Conservation (phyloP, 2,329 filamentous ascomycete genomes). For the Penicillium sp. region DNA sequence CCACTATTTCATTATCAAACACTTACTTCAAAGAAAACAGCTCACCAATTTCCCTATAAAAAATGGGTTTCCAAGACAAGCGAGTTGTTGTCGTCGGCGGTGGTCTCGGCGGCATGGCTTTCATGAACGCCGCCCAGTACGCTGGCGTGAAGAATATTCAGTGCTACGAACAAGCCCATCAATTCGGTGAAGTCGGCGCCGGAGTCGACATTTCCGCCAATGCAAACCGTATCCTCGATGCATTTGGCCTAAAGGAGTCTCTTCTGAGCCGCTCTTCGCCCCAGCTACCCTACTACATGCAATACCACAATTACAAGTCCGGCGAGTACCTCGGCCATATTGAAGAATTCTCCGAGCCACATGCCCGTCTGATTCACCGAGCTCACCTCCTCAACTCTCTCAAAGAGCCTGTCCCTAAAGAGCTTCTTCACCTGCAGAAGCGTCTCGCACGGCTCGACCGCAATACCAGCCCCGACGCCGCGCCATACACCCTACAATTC, state of each 20-base stretch:
- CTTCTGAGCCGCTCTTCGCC: conserved; percentile 36
- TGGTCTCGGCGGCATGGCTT: conserved; percentile 38
- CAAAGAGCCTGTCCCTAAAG: conserved; percentile 30
- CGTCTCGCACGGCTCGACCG: conserved; percentile 23
- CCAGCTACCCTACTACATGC: conserved; percentile 32
- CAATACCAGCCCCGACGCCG: conserved; percentile 14
- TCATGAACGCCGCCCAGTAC: conserved; percentile 38
- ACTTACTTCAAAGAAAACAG: neutral
- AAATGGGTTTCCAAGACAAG: conserved; percentile 30
- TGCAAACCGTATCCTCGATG: conserved; percentile 33
- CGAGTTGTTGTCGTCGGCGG: conserved; percentile 37
- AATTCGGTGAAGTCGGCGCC: conserved; percentile 41
- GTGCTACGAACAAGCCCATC: conserved; percentile 32
- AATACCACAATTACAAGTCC: conserved; percentile 23
- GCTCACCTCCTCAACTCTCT: conserved; percentile 37
- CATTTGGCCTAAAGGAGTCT: conserved; percentile 31
- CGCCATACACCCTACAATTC: conserved; percentile 42
- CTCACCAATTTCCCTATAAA: neutral
- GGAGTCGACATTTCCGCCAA: conserved; percentile 41
- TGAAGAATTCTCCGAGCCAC: conserved; percentile 27
- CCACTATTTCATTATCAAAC: neutral
- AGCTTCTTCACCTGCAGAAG: conserved; percentile 28
- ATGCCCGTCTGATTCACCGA: conserved; percentile 30
- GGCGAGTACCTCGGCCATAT: conserved; percentile 27
- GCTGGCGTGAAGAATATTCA: neutral